Base-by-base conservation (phyloP, 805 yeast species). In the Candida ovalis region DNA sequence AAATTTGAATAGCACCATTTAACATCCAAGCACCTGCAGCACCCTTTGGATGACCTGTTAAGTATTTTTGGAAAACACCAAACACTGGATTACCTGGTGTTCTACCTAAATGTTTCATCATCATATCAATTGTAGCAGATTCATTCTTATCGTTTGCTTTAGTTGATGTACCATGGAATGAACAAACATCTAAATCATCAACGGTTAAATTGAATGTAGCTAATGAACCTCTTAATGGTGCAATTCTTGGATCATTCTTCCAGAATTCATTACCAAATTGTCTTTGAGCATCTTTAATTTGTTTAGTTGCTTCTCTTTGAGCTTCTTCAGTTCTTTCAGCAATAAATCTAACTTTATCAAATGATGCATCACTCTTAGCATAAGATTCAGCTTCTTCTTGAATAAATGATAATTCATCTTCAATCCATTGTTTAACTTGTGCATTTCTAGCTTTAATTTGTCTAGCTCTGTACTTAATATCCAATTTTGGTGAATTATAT, bases 1-100 rank as follows among this genome's bases (percentile, higher is more conserved):
- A 77, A 59, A 91, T 84, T 77, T 94, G 99, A 59, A 94, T 75
- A 49, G 89, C 96, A 73, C 99, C 99, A 72, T 94, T 95, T 80
- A 94, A 75, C 99, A 94, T 94, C 99, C 99, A 94, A 50, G 99
- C 98, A 80, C 97, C 99, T 49, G 99, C 99, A 62, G 99, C 99
- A 81, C 99, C 99, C 87, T 94, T 94, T 63, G 99, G 99, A 78
- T 94, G 99, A 74, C 99, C 99, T 62, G 99, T 94, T 66, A 94
- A 81, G 82, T 80, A 94, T 74, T 94, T 94, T 75, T 94, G 99
- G 96, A 95, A 92, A 47, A 94, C 95, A 81, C 98, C 97, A 60
- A 86, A 78, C 43, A 95, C 91, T 54, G 99, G 96, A 75, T 94
- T 95, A 75, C 99, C 99, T 75, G 88, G 90, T 48, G 96, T 75